These are phyloP conservation scores for Cercophora scortea DNA, from an alignment of 495 filamentous ascomycete genomes.

Conservation along the genomic window DNA sequence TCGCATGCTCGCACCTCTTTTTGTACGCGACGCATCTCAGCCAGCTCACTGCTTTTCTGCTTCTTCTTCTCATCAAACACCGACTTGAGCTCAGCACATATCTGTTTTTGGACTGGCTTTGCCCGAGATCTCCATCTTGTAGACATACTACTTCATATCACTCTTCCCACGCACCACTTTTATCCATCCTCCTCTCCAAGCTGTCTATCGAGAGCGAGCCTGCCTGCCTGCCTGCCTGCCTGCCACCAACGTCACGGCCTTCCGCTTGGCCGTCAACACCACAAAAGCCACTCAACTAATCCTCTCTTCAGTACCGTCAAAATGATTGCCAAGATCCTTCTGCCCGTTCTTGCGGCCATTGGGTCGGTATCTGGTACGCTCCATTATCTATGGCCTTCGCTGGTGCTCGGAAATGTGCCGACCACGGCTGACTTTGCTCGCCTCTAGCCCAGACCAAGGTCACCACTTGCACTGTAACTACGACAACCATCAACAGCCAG, in stretches of 20 bases:
- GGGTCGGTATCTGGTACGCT: conserved; percentile 59
- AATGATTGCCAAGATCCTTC: conserved; percentile 71
- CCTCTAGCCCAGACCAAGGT: conserved; percentile 39
- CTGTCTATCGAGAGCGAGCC: background rate
- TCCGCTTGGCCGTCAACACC: conserved; percentile 3
- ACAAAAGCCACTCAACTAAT: conserved; percentile 14
- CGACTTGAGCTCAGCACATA: conserved; percentile 1
- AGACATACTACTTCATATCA: conserved; percentile 14
- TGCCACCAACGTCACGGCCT: background rate
- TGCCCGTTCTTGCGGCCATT: conserved; percentile 67
- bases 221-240: background rate
- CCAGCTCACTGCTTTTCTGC: background rate
- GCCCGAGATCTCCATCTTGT: conserved; percentile 6
- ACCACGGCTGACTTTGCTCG: conserved; percentile 12
- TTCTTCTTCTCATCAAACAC: conserved; percentile 1
- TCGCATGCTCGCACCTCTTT: background rate
- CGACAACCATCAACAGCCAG: conserved; percentile 54
- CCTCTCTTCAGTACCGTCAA: conserved; percentile 30
- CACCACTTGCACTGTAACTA: conserved; percentile 31
- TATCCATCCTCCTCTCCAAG: background rate
- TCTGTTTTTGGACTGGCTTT: conserved; percentile 16
- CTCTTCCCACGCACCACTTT: conserved; percentile 4
- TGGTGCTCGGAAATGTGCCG: background rate
- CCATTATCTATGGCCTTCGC: background rate
- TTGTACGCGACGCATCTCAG: background rate